Percentiles rank a stretch among this genome's conserved stretches.
Evolutionary conservation across 202 grass and related monocot genomes (phyloP).

Genomic region (Hordeum pubiflorum): DNA sequence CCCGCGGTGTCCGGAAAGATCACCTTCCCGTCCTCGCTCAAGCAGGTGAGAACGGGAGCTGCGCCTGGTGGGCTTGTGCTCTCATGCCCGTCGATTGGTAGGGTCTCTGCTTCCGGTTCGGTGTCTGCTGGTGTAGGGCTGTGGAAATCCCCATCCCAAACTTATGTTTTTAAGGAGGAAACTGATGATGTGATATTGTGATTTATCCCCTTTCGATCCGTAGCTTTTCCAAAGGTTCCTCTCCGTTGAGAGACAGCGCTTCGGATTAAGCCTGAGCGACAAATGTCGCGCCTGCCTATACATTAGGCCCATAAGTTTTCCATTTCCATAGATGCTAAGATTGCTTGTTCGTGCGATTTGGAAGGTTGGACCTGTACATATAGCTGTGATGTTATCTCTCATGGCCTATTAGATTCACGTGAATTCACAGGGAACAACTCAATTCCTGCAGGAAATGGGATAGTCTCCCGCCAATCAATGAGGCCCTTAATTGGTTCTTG

Average conservation of each 20-base stretch:
- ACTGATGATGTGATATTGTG: conserved; percentile 1
- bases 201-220: not conserved
- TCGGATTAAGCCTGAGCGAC: not conserved
- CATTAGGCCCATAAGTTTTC: conserved; percentile 5
- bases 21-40: conserved; percentile 93
- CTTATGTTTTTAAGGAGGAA: conserved; percentile 1
- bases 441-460: not conserved
- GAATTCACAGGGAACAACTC: not conserved
- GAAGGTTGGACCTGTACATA: not conserved
- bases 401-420: not conserved
- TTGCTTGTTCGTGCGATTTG: conserved; percentile 7
- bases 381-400: not conserved
- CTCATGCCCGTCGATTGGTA: not conserved
- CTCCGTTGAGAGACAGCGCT: not conserved
- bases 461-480: not conserved
- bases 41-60: conserved; percentile 52
- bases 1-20: conserved; percentile 68
- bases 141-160: conserved; percentile 7
- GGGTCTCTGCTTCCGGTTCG: not conserved
- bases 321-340: not conserved
- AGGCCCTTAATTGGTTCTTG: not conserved
- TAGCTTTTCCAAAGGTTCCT: not conserved
- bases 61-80: not conserved
- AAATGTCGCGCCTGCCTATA: not conserved
- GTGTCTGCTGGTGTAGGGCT: not conserved